Conservation (phyloP, 345 rosid genomes). For the Corchorus olitorius region DNA sequence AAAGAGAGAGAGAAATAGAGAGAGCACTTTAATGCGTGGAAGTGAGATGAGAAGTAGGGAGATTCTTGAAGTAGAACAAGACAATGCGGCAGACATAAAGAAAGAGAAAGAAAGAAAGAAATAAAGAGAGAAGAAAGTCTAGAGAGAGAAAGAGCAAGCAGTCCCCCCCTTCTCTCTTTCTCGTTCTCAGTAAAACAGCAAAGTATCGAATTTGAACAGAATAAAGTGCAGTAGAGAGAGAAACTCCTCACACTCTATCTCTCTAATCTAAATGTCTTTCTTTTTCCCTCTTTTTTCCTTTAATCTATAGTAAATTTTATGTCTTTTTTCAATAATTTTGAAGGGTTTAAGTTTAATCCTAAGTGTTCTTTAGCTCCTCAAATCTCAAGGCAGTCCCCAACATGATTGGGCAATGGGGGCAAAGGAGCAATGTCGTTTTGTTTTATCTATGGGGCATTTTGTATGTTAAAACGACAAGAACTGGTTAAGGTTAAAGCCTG, state of each 20-base stretch:
- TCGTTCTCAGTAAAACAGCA: conserved; percentile 74
- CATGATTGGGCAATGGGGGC: conserved; percentile 19
- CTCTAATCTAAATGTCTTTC: background rate
- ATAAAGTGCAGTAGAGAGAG: conserved; percentile 60
- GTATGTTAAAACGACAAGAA: conserved; percentile 32
- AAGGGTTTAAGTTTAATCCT: background rate
- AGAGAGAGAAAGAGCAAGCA: conserved; percentile 35
- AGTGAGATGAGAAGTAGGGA: conserved; percentile 65
- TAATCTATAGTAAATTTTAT: background rate
- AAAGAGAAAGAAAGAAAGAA: conserved; percentile 35
- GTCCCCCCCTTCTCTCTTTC: conserved; percentile 36
- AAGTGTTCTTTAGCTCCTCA: background rate
- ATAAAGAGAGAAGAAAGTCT: conserved; percentile 30
- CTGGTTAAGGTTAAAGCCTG: conserved; percentile 17
- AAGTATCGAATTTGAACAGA: conserved; percentile 77
- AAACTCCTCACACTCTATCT: conserved; percentile 27
- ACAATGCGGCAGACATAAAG: conserved; percentile 65
- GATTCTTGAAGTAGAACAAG: conserved; percentile 77
- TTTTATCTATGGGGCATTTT: too few species aligned
- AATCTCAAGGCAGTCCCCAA: conserved; percentile 31
- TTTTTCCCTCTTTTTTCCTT: background rate
- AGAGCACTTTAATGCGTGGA: conserved; percentile 55
- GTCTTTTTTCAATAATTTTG: background rate
- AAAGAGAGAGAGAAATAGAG: conserved; percentile 33
- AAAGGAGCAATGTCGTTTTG: conserved; percentile 37